Conservation (phyloP, 495 filamentous ascomycete species). For the Annulohypoxylon moriforme region DNA sequence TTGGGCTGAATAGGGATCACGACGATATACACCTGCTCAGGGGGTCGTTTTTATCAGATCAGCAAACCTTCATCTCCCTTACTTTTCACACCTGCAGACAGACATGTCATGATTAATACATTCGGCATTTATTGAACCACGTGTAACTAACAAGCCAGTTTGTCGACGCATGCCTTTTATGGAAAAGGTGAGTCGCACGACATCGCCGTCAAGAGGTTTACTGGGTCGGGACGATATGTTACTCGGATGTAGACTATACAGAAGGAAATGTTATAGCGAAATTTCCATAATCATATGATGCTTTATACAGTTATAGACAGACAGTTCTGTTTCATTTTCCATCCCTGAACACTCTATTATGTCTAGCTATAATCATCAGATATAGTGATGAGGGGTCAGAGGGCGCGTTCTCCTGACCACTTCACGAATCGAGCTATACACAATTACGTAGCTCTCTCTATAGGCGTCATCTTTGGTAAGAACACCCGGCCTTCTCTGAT, state of each 20-base stretch:
- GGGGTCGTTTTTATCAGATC: slow-evolving; percentile 11
- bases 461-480: neutral
- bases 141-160: neutral
- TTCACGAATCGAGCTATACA: neutral
- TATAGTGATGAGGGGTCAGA: neutral
- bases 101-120: neutral
- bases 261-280: neutral
- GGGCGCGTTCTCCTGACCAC: neutral
- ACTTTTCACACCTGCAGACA: neutral
- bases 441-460: neutral
- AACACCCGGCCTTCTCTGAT: neutral
- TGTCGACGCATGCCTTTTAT: neutral
- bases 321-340: neutral
- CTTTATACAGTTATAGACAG: neutral
- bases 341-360: neutral
- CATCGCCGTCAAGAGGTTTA: neutral
- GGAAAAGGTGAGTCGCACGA: neutral
- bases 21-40: slow-evolving; percentile 5
- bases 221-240: neutral
- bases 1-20: neutral
- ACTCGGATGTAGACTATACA: neutral
- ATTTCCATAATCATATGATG: neutral
- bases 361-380: neutral
- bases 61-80: slow-evolving; percentile 19
- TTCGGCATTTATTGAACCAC: neutral